A percentile compares a stretch with the other conserved stretches of the same genome.
Conservation (phyloP, 768 basidiomycete genomes). For the Suillus lakei region DNA sequence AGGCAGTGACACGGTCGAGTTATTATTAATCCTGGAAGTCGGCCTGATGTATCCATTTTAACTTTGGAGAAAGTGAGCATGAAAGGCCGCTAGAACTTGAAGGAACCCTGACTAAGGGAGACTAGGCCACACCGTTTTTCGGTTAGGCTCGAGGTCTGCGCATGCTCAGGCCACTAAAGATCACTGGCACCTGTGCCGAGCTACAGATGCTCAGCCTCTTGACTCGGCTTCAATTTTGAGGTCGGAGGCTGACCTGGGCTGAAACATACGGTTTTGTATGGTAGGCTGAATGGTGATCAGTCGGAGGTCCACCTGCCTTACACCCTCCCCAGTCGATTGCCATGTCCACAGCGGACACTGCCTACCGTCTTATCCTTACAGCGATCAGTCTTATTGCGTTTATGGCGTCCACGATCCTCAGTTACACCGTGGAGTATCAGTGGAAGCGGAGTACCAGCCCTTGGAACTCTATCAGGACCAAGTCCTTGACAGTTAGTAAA, state of each 20-base stretch:
- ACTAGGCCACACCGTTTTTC: no score
- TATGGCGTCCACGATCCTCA: background rate
- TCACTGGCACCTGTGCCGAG: background rate
- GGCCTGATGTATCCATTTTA: no score
- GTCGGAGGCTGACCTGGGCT: slow-evolving; percentile 3
- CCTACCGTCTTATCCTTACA: background rate
- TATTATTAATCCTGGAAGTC: no score
- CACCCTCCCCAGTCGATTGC: background rate
- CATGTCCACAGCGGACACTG: background rate
- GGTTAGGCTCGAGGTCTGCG: no score
- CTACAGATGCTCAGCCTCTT: background rate
- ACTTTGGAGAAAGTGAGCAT: no score
- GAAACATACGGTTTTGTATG: background rate
- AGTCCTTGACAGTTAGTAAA: background rate
- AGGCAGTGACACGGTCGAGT: no score
- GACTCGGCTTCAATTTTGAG: background rate
- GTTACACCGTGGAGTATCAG: background rate
- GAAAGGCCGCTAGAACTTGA: no score
- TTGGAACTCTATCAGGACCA: no score
- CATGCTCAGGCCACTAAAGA: no score
- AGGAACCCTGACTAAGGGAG: no score
- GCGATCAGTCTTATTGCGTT: background rate
- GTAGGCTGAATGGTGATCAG: background rate
- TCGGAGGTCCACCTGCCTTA: background rate
- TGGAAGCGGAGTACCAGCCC: background rate